phyloP scores from a whole-genome alignment of 139 green algal genomes.

The Nannochloris sp. region DNA sequence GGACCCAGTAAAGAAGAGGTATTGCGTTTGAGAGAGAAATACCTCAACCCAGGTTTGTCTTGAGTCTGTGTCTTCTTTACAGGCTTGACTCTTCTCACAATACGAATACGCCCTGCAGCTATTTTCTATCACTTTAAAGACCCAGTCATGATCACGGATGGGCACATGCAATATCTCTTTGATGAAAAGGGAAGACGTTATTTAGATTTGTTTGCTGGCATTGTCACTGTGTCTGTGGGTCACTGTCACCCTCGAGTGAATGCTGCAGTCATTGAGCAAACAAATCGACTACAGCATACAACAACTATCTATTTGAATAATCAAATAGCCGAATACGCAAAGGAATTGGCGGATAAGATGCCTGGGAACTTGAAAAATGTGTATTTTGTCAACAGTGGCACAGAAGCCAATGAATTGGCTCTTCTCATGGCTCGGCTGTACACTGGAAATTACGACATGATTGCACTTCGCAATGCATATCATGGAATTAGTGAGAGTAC shows the following conservation, averaged over 20 bases:
- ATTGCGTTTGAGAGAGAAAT: slow-evolving; percentile 55
- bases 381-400: slow-evolving; percentile 71
- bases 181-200: slow-evolving; percentile 85
- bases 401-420: slow-evolving; percentile 83
- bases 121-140: slow-evolving; percentile 36
- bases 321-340: slow-evolving; percentile 45
- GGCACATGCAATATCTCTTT: slow-evolving; percentile 95
- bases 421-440: slow-evolving; percentile 57
- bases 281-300: slow-evolving; percentile 51
- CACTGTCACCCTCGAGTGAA: slow-evolving; percentile 71
- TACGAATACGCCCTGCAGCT: slow-evolving; percentile 11
- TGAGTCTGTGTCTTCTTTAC: background rate
- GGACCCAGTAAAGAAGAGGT: slow-evolving; percentile 79
- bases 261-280: slow-evolving; percentile 35
- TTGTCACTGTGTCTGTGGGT: slow-evolving; percentile 90
- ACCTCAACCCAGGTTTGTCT: slow-evolving; percentile 67
- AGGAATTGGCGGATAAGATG: slow-evolving; percentile 51
- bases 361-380: slow-evolving; percentile 31
- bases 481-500: slow-evolving; percentile 79
- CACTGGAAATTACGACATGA: slow-evolving; percentile 75
- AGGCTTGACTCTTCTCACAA: background rate
- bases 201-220: slow-evolving; percentile 92
- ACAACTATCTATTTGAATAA: slow-evolving; percentile 75
- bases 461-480: slow-evolving; percentile 88
- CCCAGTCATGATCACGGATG: slow-evolving; percentile 86